Base-by-base conservation (phyloP, 2,329 filamentous ascomycete genomes). In the Chlorencoelia australis region DNA sequence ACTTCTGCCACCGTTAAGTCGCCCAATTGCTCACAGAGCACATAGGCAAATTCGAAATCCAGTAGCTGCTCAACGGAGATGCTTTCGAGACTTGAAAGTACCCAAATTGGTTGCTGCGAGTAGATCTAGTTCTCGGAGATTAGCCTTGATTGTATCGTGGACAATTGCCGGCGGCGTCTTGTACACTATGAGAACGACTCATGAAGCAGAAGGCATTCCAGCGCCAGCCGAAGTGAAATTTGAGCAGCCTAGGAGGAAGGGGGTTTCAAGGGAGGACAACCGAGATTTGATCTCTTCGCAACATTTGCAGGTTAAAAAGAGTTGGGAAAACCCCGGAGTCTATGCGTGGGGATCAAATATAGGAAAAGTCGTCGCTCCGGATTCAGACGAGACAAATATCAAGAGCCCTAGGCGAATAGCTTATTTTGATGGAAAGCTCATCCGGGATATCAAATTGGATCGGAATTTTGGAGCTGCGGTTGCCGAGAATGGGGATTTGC, bases 331-430 rank as follows among this genome's bases (percentile, higher is more conserved):
- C 42, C 89, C 91, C 0, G 91, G 88, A 2, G 82, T 96, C 0
- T 96, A 94, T 60, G 77, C 82, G 4, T 98, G 91, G 89, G 91
- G 91, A 1, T 86, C 82, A 13, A 98, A 98, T 52, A 66, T 67
- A 11, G 85, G 87, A 42, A 73, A 73, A 49, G 88, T 94, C n/a
- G 84, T 83, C 24, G 87, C 88, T 27, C 87, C 88, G 1, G 78
- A 82, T 44, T 89, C 82, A 7, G 71, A 80, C 34, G 87, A 94
- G 37, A 64, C 66, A 19, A 72, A 79, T 44, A 68, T 96, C 57
- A 95, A 94, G 63, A 76, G 73, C 2, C 88, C 91, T 10, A 69
- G 80, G 40, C 72, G 87, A 41, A 76, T 96, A 52, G 49, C 71
- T 0, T 91, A 79, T 59, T 96, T 98, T 53, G 79, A 96, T 53